Percentiles rank a stretch among this genome's conserved stretches.
Conservation (phyloP, 1,139 yeast genomes). For the Kodamaea fungicola region DNA sequence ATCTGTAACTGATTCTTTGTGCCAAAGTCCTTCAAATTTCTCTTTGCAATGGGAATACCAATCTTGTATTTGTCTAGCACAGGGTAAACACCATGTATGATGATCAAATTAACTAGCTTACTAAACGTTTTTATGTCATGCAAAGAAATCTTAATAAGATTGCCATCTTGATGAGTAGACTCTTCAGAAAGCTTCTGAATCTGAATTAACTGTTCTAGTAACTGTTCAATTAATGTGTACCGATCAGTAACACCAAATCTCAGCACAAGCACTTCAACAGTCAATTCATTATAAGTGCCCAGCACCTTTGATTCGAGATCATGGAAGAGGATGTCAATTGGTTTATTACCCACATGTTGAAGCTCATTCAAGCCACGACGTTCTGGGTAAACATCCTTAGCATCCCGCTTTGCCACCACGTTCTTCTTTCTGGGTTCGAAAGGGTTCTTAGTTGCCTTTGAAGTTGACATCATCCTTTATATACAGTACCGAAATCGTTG, state of each 20-base stretch:
- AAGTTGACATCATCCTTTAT: not conserved
- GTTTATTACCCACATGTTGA: slow-evolving; percentile 26
- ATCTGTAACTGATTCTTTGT: slow-evolving; percentile 23
- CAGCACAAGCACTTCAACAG: slow-evolving; percentile 15
- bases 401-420: slow-evolving; percentile 30
- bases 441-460: slow-evolving; percentile 25
- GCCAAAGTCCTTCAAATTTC: slow-evolving; percentile 49
- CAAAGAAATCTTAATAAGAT: slow-evolving; percentile 67
- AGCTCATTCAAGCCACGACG: slow-evolving; percentile 37
- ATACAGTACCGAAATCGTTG: not conserved
- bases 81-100: slow-evolving; percentile 71
- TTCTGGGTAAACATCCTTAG: slow-evolving; percentile 32
- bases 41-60: slow-evolving; percentile 64
- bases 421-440: slow-evolving; percentile 25
- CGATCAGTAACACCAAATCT: slow-evolving; percentile 12
- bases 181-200: slow-evolving; percentile 34
- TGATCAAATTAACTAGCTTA: slow-evolving; percentile 56
- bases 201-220: slow-evolving; percentile 29
- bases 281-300: slow-evolving; percentile 24
- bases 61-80: slow-evolving; percentile 49
- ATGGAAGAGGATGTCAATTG: slow-evolving; percentile 35
- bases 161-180: slow-evolving; percentile 19
- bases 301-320: slow-evolving; percentile 25
- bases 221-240: slow-evolving; percentile 21
- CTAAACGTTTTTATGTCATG: slow-evolving; percentile 80